Evolutionary conservation across 352 stramenopile genomes (phyloP), one percentile per base, ranked within the genome.

Genomic region (Phytophthora quininea): DNA sequence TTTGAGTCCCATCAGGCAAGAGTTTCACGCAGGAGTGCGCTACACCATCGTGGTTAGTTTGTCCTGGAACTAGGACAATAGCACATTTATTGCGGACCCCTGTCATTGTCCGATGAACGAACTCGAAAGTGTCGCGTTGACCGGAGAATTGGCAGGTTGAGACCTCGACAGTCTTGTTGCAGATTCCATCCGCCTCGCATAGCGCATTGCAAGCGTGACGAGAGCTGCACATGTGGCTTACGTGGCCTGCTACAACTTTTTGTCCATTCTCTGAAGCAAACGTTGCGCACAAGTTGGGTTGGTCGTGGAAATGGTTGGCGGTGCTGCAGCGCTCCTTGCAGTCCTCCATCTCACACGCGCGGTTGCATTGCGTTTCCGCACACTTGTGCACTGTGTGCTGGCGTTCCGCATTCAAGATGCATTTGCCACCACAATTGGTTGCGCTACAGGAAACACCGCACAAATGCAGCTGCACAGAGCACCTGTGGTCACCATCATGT

Each of bases 221-320:
- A 3, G 50, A 62, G 29, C 33, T 71, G 51, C 77, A 86, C 59
- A 82, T 42, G 47, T 82, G 75, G 37, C 58, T 8, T 11, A 67
- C 32, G 1, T 24, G 24, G 14, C 49, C 53, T 47, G 7, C 9
- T 15, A 32, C 24, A 19, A 19, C 10, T n/a, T 40, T 40, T 48
- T 64, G 54, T 0, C 29, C 52, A 30, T 74, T 82, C 32, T 82
- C 74, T 15, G 60, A n/a, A 3, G 64, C 54, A 59, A 80, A 77
- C 11, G 40, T 67, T 4, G 30, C 15, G 49, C 15, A 33, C 33
- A 73, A 37, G 4, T 55, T 46, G 0, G 55, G 38, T 19, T 77
- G 52, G 15, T 63, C 74, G 27, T 86, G 77, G 35, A 86, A 86
- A 66, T 86, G 77, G 29, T 80, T 69, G 10, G 37, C 30, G n/a